Base-by-base conservation (phyloP, 2,329 filamentous ascomycete genomes). In the Trichoderma guizhouense region DNA sequence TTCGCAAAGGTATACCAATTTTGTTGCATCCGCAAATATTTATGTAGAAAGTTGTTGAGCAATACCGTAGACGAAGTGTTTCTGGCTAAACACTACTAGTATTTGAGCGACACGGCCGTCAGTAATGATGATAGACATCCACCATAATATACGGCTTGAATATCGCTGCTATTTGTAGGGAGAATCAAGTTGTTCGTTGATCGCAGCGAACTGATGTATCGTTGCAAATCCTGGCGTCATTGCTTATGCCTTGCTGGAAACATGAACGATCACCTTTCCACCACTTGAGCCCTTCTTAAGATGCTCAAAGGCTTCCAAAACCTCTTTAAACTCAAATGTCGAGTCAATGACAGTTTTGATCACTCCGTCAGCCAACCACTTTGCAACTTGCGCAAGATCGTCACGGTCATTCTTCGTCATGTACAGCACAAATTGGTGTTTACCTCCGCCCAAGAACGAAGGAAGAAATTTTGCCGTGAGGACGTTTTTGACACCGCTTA, bases 341-440 rank as follows among this genome's bases (percentile, higher is more conserved):
- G 83, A 82, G 76, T 91, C 89, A 39, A 91, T 78, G 1, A 89
- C 82, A 5, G 85, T 81, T 79, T 84, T 87, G 14, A 92, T 74
- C 76, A 87, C 90, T 0, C 88, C 89, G 73, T 91, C 84, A 7
- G 80, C 79, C 77, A 91, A 81, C 88, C 87, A 89, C 47, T 83
- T 77, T 2, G 81, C 86, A 67, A 92, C 78, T 77, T 85, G 80
- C 26, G 77, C 79, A 66, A 90, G 76, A 57, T 90, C 84, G 8
- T 84, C 80, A 1, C 79, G 77, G 3, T 82, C 83, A 24, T 83
- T 82, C 72, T 83, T 81, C 2, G 79, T 77, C 55, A 82, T 75
- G 30, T 84, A 77, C 21, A 83, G 77, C 12, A 83, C 77, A 39
- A 85, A 85, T 73, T 81, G 82, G 67, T 83, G 79, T 77, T 82